Evolutionary conservation across 2,329 filamentous ascomycete species (phyloP), one percentile per base, ranked within the genome.

Genomic region (Colletotrichum acutatum): DNA sequence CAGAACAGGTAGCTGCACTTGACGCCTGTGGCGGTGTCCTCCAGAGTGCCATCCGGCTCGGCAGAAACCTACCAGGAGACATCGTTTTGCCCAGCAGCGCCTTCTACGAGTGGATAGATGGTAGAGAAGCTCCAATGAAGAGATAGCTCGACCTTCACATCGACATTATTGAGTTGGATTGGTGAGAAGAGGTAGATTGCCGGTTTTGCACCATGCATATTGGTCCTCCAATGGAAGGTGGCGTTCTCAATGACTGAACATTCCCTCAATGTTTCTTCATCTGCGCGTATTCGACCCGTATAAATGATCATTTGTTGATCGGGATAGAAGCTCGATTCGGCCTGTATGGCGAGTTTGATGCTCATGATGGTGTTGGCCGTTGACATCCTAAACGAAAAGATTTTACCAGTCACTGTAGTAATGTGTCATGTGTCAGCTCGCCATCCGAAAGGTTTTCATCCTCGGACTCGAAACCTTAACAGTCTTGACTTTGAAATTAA

Each of bases 1-100:
- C 71, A 71, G 26, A 54, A 72, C 6, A 74, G 58, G n/a, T 63
- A 69, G 28, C 60, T 58, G 16, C 65, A 58, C 2, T 60, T 7
- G 1, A 59, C n/a, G 3, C 19, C 26, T 1, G 63, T 56, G 11
- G 11, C 52, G 1, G 11, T 5, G 49, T 62, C n/a, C 19, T 26
- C 22, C 12, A 71, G 37, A 8, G 28, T 65, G 22, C 59, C 53
- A 22, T 70, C 24, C 2, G 56, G 61, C 7, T 12, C 1, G 9
- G 32, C 46, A 19, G 62, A 66, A 8, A 66, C 54, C 24, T 46
- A 14, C 42, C 61, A 70, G 8, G 1, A 59, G 42, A 30, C 28
- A 12, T 16, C 9, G 14, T 7, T 32, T 5, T 26, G 19, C 4
- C 32, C 12, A 9, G 6, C 30, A 0, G 19, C 11, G n/a, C 9